Evolutionary conservation across 2,329 filamentous ascomycete genomes (phyloP).

Genomic region (Stachybotrys chlorohalonatus): DNA sequence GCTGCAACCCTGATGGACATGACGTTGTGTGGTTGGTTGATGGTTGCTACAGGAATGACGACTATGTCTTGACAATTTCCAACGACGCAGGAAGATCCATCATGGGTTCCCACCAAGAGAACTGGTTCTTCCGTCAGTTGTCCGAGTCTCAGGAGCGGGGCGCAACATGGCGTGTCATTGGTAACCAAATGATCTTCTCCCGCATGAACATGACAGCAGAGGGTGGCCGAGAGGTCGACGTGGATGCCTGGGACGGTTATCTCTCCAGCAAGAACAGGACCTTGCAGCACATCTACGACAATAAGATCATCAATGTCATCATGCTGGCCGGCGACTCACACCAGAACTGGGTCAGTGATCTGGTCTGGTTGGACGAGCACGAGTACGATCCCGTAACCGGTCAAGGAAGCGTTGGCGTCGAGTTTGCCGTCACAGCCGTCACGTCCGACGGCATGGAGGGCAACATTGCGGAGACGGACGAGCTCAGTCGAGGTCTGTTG

Average conservation of each 20-base stretch:
- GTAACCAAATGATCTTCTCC: slow-evolving; percentile 62
- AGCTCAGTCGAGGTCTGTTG: slow-evolving; percentile 34
- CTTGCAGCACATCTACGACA: slow-evolving; percentile 53
- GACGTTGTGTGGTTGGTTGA: slow-evolving; percentile 3
- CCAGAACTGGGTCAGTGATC: slow-evolving; percentile 50
- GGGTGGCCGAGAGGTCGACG: slow-evolving; percentile 19
- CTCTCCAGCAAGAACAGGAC: slow-evolving; percentile 63
- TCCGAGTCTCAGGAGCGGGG: slow-evolving; percentile 51
- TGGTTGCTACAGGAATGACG: slow-evolving; percentile 39
- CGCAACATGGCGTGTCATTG: slow-evolving; percentile 62
- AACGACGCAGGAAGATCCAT: slow-evolving; percentile 59
- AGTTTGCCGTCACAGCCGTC: slow-evolving; percentile 60
- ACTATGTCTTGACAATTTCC: slow-evolving; percentile 51
- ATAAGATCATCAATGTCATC: slow-evolving; percentile 64
- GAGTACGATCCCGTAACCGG: slow-evolving; percentile 45
- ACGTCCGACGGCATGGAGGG: slow-evolving; percentile 50
- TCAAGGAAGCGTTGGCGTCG: slow-evolving; percentile 47
- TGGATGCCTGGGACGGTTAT: slow-evolving; percentile 43
- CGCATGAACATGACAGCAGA: slow-evolving; percentile 25
- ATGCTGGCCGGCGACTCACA: slow-evolving; percentile 65
- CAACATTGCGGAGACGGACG: slow-evolving; percentile 42
- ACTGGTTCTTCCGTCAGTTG: slow-evolving; percentile 61
- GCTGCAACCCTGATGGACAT: no score
- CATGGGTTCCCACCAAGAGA: slow-evolving; percentile 65
- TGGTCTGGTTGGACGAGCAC: slow-evolving; percentile 47